Evolutionary conservation across 768 basidiomycete species (phyloP).

Genomic region (Punctularia strigosozonata): DNA sequence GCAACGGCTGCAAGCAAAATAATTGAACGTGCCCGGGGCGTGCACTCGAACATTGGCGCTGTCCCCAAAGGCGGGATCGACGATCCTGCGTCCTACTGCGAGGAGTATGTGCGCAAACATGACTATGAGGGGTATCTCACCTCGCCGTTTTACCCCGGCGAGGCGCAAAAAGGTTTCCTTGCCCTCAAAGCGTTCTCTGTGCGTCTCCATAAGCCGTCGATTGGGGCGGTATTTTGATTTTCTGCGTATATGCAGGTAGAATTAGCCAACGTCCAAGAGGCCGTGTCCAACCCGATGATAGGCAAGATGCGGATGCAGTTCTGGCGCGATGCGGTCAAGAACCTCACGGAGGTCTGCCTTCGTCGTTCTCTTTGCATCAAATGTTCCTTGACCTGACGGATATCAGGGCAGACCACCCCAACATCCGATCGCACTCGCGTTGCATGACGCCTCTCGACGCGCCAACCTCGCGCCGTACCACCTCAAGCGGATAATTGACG

Average conservation of each 20-base stretch:
- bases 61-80: slow-evolving; percentile 16
- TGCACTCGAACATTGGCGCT: no score
- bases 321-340: slow-evolving; percentile 73
- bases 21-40: no score
- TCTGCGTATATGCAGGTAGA: slow-evolving; percentile 50
- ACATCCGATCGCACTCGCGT: slow-evolving; percentile 71
- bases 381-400: slow-evolving; percentile 10
- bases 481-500: slow-evolving; percentile 74
- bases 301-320: slow-evolving; percentile 84
- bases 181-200: slow-evolving; percentile 80
- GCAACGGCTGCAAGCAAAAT: no score
- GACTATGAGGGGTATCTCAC: slow-evolving; percentile 75
- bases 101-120: slow-evolving; percentile 56
- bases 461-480: slow-evolving; percentile 58
- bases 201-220: no score
- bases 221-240: no score
- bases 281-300: slow-evolving; percentile 58
- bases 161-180: slow-evolving; percentile 55
- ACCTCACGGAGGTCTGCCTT: slow-evolving; percentile 45
- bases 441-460: slow-evolving; percentile 41
- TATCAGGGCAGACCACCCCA: slow-evolving; percentile 69
- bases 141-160: slow-evolving; percentile 60
- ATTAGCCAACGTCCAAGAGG: slow-evolving; percentile 65
- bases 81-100: slow-evolving; percentile 55
- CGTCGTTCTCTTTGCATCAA: background rate